phyloP scores from a whole-genome alignment of 2,329 filamentous ascomycete genomes.

The Diaporthe aspalathi region DNA sequence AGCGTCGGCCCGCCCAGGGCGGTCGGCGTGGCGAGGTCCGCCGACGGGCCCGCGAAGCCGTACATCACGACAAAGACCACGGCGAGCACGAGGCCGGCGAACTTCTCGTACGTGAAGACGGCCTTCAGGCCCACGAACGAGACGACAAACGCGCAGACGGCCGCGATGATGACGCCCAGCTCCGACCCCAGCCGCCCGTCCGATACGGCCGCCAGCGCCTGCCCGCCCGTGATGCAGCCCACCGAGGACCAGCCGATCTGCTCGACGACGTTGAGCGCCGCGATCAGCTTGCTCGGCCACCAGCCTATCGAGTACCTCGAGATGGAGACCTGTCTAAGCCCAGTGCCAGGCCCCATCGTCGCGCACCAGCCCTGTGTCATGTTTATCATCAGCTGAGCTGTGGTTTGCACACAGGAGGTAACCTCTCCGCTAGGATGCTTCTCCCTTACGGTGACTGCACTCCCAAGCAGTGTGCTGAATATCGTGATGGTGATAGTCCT shows the following conservation, averaged over 20 bases:
- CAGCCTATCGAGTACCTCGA: conserved; percentile 62
- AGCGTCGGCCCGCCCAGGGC: conserved; percentile 50
- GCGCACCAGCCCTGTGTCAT: conserved; percentile 56
- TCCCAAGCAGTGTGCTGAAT: conserved; percentile 59
- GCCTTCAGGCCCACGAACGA: conserved; percentile 63
- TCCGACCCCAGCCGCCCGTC: conserved; percentile 57
- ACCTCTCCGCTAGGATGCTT: neutral
- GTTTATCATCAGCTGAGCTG: neutral
- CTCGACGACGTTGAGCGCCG: conserved; percentile 61
- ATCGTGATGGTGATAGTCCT: conserved; percentile 58
- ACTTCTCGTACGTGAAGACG: conserved; percentile 62
- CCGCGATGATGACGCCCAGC: conserved; percentile 65
- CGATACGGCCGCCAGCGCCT: conserved; percentile 59
- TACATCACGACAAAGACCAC: conserved; percentile 62
- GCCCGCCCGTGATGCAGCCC: conserved; percentile 62
- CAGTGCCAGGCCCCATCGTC: conserved; percentile 61
- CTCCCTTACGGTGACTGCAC: conserved; percentile 49
- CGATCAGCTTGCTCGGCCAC: conserved; percentile 63
- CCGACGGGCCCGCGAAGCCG: conserved; percentile 56
- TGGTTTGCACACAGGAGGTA: too few species aligned
- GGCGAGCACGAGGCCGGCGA: conserved; percentile 60
- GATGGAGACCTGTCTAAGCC: conserved; percentile 63
- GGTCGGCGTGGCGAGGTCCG: conserved; percentile 52
- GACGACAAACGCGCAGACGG: conserved; percentile 60
- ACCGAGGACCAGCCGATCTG: conserved; percentile 64